Conservation (phyloP, 352 stramenopile genomes). For the Phytophthora pini region DNA sequence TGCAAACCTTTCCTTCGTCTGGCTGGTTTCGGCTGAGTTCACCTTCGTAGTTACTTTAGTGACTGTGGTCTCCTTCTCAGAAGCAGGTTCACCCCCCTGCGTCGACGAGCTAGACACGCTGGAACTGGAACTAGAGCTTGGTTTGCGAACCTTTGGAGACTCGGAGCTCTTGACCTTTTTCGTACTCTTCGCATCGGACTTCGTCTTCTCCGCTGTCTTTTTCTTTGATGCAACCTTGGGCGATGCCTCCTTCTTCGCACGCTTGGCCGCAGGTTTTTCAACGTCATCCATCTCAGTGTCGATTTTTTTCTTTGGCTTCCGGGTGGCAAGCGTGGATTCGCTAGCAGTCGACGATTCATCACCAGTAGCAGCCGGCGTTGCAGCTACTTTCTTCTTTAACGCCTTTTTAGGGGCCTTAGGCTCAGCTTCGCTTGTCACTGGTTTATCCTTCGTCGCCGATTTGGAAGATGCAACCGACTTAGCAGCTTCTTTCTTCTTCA, state of each 20-base stretch:
- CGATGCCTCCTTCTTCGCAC: conserved; percentile 38
- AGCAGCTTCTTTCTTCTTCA: conserved; percentile 35
- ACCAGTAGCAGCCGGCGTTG: conserved; percentile 7
- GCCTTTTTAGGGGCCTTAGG: conserved; percentile 17
- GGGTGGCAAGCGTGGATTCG: conserved; percentile 17
- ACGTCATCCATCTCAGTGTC: conserved; percentile 29
- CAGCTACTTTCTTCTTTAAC: conserved; percentile 33
- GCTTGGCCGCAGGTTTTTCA: conserved; percentile 44
- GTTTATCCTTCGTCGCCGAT: conserved; percentile 1
- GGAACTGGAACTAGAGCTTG: conserved; percentile 22
- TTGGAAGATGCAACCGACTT: conserved; percentile 1
- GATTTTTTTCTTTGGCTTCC: conserved; percentile 52
- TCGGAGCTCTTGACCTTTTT: conserved; percentile 21
- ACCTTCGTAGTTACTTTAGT: conserved; percentile 23
- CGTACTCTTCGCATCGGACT: conserved; percentile 24
- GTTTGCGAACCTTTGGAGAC: conserved; percentile 6
- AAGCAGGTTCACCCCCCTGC: conserved; percentile 19
- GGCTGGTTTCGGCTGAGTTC: conserved; percentile 44
- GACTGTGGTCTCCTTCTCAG: conserved; percentile 30
- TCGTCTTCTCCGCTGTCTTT: conserved; percentile 13
- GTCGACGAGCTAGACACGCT: conserved; percentile 19
- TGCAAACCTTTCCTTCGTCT: conserved; percentile 43
- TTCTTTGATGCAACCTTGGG: conserved; percentile 21
- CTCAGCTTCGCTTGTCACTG: conserved; percentile 3
- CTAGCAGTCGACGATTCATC: conserved; percentile 35